Percentiles rank a stretch among this genome's conserved stretches.
phyloP scores from a whole-genome alignment of 2,329 filamentous ascomycete genomes.

The Clarireedia sp. region DNA sequence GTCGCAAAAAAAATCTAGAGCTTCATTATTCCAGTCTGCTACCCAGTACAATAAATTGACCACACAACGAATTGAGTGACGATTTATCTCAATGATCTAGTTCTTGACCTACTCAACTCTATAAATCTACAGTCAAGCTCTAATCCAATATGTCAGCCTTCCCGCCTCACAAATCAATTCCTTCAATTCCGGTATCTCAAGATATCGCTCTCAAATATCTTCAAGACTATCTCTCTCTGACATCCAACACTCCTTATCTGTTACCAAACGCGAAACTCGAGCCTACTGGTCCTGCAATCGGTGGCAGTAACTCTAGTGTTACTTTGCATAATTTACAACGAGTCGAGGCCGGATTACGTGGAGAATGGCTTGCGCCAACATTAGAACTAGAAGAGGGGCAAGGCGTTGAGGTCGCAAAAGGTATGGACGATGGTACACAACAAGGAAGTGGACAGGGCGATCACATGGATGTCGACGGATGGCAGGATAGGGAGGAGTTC shows the following conservation, averaged over 20 bases:
- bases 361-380: constrained; percentile 39
- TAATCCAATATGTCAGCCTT: constrained; percentile 25
- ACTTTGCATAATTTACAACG: constrained; percentile 44
- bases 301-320: constrained; percentile 30
- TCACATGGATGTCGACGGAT: constrained; percentile 25
- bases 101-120: neutral
- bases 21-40: neutral
- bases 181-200: constrained; percentile 23
- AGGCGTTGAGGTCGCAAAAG: constrained; percentile 19
- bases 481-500: constrained; percentile 32
- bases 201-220: constrained; percentile 27
- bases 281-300: constrained; percentile 25
- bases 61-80: neutral
- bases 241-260: constrained; percentile 22
- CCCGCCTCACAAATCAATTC: constrained; percentile 23
- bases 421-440: constrained; percentile 21
- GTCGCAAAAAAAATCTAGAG: constrained; percentile 6
- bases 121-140: neutral
- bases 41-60: neutral
- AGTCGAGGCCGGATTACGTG: constrained; percentile 43
- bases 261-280: constrained; percentile 30
- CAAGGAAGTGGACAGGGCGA: constrained; percentile 20
- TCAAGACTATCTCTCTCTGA: constrained; percentile 24
- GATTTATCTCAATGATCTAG: no score
- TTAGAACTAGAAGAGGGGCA: constrained; percentile 31